Percentiles rank a stretch among this genome's conserved stretches.
Evolutionary conservation across 1,284 basidiomycete genomes (phyloP).

Genomic region (Heterobasidion occidentale): DNA sequence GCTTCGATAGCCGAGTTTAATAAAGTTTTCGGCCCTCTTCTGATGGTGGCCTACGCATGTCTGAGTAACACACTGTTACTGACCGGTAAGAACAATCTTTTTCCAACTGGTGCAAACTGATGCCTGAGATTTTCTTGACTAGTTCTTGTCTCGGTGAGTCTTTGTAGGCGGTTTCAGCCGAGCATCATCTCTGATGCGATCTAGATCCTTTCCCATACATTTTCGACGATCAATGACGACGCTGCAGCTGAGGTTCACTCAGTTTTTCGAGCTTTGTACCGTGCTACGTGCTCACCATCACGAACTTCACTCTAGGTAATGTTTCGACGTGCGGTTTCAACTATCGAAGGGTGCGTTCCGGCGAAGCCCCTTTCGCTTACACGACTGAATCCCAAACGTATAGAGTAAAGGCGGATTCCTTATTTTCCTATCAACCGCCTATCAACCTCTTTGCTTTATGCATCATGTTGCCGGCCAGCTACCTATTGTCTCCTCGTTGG

Average conservation of each 20-base stretch:
- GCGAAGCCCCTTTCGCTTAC: not conserved
- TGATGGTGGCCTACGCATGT: conserved; percentile 85
- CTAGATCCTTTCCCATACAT: conserved; percentile 89
- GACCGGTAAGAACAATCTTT: conserved; percentile 44
- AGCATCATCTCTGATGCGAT: conserved; percentile 12
- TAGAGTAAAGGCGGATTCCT: conserved; percentile 79
- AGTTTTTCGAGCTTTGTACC: not conserved
- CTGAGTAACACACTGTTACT: conserved; percentile 82
- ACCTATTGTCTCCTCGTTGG: conserved; percentile 70
- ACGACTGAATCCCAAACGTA: conserved; percentile 16
- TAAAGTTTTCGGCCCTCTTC: conserved; percentile 73
- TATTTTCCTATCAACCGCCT: conserved; percentile 92
- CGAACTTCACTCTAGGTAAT: conserved; percentile 54
- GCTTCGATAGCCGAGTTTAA: conserved; percentile 59
- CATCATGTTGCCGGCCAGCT: conserved; percentile 78
- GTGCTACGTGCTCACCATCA: not conserved
- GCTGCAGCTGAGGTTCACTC: conserved; percentile 77
- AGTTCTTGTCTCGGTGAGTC: conserved; percentile 73
- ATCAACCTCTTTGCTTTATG: conserved; percentile 79
- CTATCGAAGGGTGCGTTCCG: conserved; percentile 70
- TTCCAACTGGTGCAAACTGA: conserved; percentile 3
- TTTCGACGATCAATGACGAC: conserved; percentile 86
- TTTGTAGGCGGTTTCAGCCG: not conserved
- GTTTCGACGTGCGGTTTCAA: conserved; percentile 87
- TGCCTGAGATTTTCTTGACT: not conserved